Conservation (phyloP, 2,329 filamentous ascomycete genomes). For the Chaetomium olivaceum region DNA sequence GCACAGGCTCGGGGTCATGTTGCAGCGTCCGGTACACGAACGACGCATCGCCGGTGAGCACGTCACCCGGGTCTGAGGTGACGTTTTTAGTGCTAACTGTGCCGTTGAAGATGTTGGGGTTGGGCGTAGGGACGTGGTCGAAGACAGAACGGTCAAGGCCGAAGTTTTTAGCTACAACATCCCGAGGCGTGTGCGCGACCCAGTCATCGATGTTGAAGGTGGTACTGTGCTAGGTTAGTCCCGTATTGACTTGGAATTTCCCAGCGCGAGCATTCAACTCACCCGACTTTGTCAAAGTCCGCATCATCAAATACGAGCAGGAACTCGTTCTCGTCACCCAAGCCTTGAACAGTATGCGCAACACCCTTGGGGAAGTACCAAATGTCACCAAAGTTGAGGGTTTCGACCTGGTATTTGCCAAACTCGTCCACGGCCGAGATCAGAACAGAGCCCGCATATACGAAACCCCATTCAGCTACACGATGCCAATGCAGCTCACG, state of each 20-base stretch:
- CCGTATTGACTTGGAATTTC: background rate
- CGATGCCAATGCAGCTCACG: slow-evolving; percentile 68
- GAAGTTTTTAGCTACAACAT: slow-evolving; percentile 68
- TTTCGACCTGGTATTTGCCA: slow-evolving; percentile 17
- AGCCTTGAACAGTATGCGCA: slow-evolving; percentile 53
- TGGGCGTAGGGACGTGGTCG: slow-evolving; percentile 54
- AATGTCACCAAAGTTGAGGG: slow-evolving; percentile 17
- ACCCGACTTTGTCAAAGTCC: slow-evolving; percentile 64
- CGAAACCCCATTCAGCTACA: slow-evolving; percentile 68
- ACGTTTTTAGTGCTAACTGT: slow-evolving; percentile 19
- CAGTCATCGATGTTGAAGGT: slow-evolving; percentile 73
- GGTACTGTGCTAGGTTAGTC: slow-evolving; percentile 45
- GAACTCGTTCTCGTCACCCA: slow-evolving; percentile 67
- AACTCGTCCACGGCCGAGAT: slow-evolving; percentile 36
- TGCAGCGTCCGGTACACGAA: slow-evolving; percentile 63
- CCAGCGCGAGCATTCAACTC: background rate
- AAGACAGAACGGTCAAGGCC: slow-evolving; percentile 62
- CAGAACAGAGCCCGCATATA: slow-evolving; percentile 58
- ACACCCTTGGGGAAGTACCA: slow-evolving; percentile 21
- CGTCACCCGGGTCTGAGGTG: slow-evolving; percentile 45
- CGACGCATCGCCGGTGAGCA: slow-evolving; percentile 57
- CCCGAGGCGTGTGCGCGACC: slow-evolving; percentile 64
- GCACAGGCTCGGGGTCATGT: slow-evolving; percentile 57
- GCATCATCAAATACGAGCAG: slow-evolving; percentile 67
- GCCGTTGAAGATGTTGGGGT: slow-evolving; percentile 58